Conservation (phyloP, 768 basidiomycete genomes). For the Candolleomyces aberdarensis region DNA sequence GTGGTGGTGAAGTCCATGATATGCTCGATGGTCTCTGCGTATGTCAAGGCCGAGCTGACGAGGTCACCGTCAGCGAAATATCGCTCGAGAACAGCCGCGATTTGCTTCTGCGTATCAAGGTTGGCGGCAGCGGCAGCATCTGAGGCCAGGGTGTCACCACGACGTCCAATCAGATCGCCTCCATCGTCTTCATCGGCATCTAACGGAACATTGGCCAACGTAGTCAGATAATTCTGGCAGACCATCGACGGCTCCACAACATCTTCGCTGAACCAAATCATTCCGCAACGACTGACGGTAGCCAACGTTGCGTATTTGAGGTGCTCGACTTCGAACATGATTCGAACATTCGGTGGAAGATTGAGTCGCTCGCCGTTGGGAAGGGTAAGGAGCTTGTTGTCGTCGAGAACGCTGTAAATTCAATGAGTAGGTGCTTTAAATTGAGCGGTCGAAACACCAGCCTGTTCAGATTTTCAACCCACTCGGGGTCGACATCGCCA, state of each 20-base stretch:
- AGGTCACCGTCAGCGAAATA: conserved; percentile 84
- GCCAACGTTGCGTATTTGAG: conserved; percentile 95
- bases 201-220: conserved; percentile 69
- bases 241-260: conserved; percentile 91
- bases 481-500: conserved; percentile 99
- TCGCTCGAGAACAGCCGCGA: conserved; percentile 70
- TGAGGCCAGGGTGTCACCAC: conserved; percentile 40
- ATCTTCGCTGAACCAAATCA: conserved; percentile 99
- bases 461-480: conserved; percentile 99
- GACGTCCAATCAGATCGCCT: conserved; percentile 58
- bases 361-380: conserved; percentile 98
- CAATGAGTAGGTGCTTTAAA: conserved; percentile 4
- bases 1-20: conserved; percentile 98
- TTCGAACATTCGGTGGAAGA: conserved; percentile 92
- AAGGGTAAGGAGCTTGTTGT: conserved; percentile 95
- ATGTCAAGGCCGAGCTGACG: conserved; percentile 72
- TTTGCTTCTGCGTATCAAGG: conserved; percentile 71
- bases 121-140: conserved; percentile 59
- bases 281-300: conserved; percentile 99
- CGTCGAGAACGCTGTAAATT: conserved; percentile 82
- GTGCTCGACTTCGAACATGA: conserved; percentile 99
- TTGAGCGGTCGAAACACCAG: conserved; percentile 28
- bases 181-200: conserved; percentile 89
- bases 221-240: conserved; percentile 82
- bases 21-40: conserved; percentile 85